These are phyloP conservation scores for Aspergillus hancockii DNA, from an alignment of 495 filamentous ascomycete genomes.

Conservation along the genomic window DNA sequence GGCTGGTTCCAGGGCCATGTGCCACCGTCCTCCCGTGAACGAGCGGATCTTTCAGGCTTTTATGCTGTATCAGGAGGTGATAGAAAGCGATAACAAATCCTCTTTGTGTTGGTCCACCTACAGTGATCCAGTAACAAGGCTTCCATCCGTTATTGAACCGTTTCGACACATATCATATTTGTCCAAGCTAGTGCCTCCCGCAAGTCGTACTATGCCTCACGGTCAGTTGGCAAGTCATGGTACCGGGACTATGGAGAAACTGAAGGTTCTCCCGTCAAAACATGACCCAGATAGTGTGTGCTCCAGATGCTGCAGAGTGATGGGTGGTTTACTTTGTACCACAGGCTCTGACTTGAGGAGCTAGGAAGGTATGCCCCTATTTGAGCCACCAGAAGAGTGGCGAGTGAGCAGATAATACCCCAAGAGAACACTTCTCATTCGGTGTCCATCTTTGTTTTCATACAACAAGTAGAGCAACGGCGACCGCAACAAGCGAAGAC, in stretches of 20 bases:
- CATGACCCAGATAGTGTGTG: neutral
- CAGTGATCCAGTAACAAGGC: neutral
- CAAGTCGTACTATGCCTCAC: conserved; percentile 9
- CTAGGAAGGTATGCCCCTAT: too few species aligned
- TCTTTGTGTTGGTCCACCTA: conserved; percentile 9
- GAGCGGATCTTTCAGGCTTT: conserved; percentile 13
- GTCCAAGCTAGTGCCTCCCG: neutral
- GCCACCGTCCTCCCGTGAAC: too few species aligned
- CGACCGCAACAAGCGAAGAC: too few species aligned
- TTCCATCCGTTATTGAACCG: conserved; percentile 2
- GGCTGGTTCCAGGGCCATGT: too few species aligned
- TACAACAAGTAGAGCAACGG: too few species aligned
- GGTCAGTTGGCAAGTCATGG: conserved; percentile 16
- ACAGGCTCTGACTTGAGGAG: neutral
- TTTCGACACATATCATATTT: conserved; percentile 1
- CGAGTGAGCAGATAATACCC: too few species aligned
- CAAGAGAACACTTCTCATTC: too few species aligned
- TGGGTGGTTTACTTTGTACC: neutral
- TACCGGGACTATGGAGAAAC: conserved; percentile 3
- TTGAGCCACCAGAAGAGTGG: too few species aligned
- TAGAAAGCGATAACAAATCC: conserved; percentile 23
- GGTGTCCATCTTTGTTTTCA: too few species aligned
- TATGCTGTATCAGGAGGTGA: conserved; percentile 17
- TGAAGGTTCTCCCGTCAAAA: neutral
- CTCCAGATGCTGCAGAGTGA: neutral